These are phyloP conservation scores for Whalleya microplaca DNA, from an alignment of 2,329 filamentous ascomycete species.

Conservation along the genomic window DNA sequence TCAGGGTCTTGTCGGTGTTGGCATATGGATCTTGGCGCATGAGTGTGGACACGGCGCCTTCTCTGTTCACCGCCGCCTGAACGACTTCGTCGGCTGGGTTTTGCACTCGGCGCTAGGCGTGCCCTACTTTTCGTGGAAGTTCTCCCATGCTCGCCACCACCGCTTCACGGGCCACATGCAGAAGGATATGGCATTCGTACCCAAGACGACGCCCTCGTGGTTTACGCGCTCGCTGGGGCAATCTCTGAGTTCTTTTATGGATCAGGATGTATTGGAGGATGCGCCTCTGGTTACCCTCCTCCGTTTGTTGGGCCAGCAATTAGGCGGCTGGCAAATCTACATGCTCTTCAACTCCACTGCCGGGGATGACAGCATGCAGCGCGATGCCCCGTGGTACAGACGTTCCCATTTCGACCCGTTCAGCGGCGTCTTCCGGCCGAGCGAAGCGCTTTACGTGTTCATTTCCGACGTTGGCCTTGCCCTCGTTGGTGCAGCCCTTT, in stretches of 20 bases:
- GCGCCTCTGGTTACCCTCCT: slow-evolving; percentile 60
- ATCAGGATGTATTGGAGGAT: slow-evolving; percentile 64
- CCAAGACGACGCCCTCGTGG: slow-evolving; percentile 46
- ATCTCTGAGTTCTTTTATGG: slow-evolving; percentile 42
- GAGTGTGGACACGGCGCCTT: slow-evolving; percentile 74
- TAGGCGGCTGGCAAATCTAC: slow-evolving; percentile 68
- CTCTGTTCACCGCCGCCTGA: slow-evolving; percentile 58
- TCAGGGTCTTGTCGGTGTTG: slow-evolving; percentile 68
- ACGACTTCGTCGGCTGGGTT: slow-evolving; percentile 65
- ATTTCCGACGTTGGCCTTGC: slow-evolving; percentile 64
- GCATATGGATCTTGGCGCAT: slow-evolving; percentile 72
- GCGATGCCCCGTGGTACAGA: slow-evolving; percentile 45
- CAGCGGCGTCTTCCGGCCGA: slow-evolving; percentile 62
- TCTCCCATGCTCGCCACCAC: slow-evolving; percentile 71
- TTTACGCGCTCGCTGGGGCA: slow-evolving; percentile 33
- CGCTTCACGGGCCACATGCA: slow-evolving; percentile 69
- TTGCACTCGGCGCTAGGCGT: slow-evolving; percentile 69
- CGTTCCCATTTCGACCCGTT: slow-evolving; percentile 65
- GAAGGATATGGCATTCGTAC: slow-evolving; percentile 69
- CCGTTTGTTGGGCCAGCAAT: slow-evolving; percentile 63
- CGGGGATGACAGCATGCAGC: slow-evolving; percentile 53
- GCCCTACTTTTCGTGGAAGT: slow-evolving; percentile 76
- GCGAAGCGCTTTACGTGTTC: slow-evolving; percentile 59
- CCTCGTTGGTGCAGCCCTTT: slow-evolving; percentile 54
- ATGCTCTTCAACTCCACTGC: slow-evolving; percentile 62